Percentiles rank a stretch among this genome's conserved stretches.
Evolutionary conservation across 2,329 filamentous ascomycete species (phyloP).

Genomic region (Fusarium nodosum): DNA sequence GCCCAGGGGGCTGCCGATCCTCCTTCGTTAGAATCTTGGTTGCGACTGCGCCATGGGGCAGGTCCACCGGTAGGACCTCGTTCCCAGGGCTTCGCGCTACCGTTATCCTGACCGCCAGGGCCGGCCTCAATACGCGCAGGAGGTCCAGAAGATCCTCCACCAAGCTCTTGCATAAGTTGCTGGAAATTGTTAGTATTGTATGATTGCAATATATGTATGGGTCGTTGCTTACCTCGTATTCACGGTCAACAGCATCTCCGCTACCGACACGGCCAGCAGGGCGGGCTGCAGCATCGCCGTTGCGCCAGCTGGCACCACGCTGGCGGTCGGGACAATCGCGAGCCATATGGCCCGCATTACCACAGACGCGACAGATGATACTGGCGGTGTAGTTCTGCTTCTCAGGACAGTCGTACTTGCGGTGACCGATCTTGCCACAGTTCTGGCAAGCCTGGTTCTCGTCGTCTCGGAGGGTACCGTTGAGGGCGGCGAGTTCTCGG

Average conservation of each 20-base stretch:
- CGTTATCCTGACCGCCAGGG: slow-evolving; percentile 70
- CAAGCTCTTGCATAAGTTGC: slow-evolving; percentile 98
- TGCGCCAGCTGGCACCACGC: slow-evolving; percentile 92
- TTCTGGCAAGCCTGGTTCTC: slow-evolving; percentile 99
- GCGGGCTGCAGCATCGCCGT: slow-evolving; percentile 71
- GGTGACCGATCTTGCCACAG: slow-evolving; percentile 97
- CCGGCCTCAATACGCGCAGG: slow-evolving; percentile 90
- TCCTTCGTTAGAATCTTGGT: slow-evolving; percentile 65
- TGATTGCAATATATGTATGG: not conserved
- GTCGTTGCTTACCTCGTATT: slow-evolving; percentile 82
- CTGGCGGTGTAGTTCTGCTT: slow-evolving; percentile 99
- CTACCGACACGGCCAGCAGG: slow-evolving; percentile 74
- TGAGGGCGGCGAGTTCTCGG: slow-evolving; percentile 95
- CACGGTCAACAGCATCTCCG: slow-evolving; percentile 89
- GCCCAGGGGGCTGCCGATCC: slow-evolving; percentile 71
- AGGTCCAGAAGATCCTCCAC: slow-evolving; percentile 71
- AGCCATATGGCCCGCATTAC: slow-evolving; percentile 98
- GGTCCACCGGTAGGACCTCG: slow-evolving; percentile 85
- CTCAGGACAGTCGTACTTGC: slow-evolving; percentile 98
- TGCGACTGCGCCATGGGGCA: slow-evolving; percentile 80
- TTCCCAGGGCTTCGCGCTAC: slow-evolving; percentile 86
- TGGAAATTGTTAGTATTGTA: slow-evolving; percentile 62
- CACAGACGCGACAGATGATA: slow-evolving; percentile 98
- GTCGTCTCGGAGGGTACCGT: slow-evolving; percentile 98
- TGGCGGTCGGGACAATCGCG: slow-evolving; percentile 96